Evolutionary conservation across 352 stramenopile genomes (phyloP).

Genomic region (Phytophthora rubi): DNA sequence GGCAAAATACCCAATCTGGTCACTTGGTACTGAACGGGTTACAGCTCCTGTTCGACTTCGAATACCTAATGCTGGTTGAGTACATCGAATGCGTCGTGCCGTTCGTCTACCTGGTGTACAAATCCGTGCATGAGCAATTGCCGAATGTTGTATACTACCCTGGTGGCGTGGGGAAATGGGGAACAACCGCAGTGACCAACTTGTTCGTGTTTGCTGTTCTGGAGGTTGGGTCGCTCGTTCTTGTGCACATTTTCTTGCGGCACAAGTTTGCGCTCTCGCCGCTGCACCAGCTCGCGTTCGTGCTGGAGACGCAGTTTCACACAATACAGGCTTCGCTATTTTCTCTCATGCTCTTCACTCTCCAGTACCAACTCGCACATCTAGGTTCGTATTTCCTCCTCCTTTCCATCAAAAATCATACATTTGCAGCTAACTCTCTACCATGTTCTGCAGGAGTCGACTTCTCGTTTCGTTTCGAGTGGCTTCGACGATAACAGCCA

Average conservation of each 20-base stretch:
- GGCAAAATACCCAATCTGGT: not conserved
- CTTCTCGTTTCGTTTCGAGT: not conserved
- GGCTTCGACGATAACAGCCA: not conserved
- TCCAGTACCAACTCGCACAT: conserved; percentile 15
- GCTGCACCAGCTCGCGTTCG: conserved; percentile 14
- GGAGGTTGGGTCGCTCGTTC: conserved; percentile 2
- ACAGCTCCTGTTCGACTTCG: conserved; percentile 36
- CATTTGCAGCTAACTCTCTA: not conserved
- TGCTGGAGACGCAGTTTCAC: conserved; percentile 3
- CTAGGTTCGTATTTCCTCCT: not conserved
- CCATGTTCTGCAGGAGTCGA: not conserved
- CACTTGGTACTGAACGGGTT: conserved; percentile 11
- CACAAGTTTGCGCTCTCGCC: conserved; percentile 12
- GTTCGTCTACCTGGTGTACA: conserved; percentile 34
- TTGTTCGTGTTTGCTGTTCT: conserved; percentile 30
- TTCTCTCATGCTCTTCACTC: not conserved
- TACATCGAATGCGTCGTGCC: conserved; percentile 28
- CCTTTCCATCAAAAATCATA: no score
- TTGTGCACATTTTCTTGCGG: not conserved
- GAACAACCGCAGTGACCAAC: not conserved
- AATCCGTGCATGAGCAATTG: conserved; percentile 31
- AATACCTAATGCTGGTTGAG: conserved; percentile 22
- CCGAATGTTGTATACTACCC: conserved; percentile 38
- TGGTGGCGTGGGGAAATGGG: not conserved
- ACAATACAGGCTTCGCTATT: conserved; percentile 3